These are phyloP conservation scores for Hysterangium stoloniferum DNA, from an alignment of 768 basidiomycete genomes.

Conservation along the genomic window DNA sequence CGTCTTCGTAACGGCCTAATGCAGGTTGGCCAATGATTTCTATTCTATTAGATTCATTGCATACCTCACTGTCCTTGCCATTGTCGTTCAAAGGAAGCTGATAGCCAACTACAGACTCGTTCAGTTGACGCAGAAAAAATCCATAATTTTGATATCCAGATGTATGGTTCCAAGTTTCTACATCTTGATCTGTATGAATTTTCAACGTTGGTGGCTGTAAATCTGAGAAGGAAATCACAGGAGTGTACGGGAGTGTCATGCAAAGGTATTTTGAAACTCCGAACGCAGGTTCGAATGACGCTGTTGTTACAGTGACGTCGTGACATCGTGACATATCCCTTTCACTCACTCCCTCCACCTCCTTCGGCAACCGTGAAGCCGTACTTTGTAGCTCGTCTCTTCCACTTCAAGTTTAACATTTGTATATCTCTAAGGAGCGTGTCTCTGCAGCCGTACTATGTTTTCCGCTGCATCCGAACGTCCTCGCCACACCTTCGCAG, in stretches of 20 bases:
- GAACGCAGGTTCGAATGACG: not conserved
- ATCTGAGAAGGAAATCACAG: not conserved
- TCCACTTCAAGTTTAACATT: not conserved
- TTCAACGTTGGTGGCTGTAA: constrained; percentile 14
- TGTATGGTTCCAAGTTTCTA: constrained; percentile 63
- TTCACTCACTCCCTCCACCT: constrained; percentile 4
- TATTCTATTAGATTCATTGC: constrained; percentile 4
- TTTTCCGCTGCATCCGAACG: constrained; percentile 10
- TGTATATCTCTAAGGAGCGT: not conserved
- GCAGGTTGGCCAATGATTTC: constrained; percentile 1
- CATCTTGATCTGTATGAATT: constrained; percentile 67
- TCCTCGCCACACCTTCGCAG: constrained; percentile 9
- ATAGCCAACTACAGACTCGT: constrained; percentile 66
- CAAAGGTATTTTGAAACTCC: not conserved
- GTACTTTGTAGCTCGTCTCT: not conserved
- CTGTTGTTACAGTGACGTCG: not conserved
- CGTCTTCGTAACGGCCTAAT: constrained; percentile 40
- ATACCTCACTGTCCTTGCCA: constrained; percentile 26
- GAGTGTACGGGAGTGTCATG: not conserved
- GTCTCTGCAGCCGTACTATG: not conserved
- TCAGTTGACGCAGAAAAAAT: constrained; percentile 68
- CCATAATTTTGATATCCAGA: constrained; percentile 67
- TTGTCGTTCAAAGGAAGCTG: constrained; percentile 38
- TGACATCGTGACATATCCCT: constrained; percentile 2
- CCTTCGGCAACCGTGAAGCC: not conserved